Percentiles rank a stretch among this genome's conserved stretches.
Evolutionary conservation across 441 rosid species (phyloP).

Genomic region (Adansonia madagascariensis): DNA sequence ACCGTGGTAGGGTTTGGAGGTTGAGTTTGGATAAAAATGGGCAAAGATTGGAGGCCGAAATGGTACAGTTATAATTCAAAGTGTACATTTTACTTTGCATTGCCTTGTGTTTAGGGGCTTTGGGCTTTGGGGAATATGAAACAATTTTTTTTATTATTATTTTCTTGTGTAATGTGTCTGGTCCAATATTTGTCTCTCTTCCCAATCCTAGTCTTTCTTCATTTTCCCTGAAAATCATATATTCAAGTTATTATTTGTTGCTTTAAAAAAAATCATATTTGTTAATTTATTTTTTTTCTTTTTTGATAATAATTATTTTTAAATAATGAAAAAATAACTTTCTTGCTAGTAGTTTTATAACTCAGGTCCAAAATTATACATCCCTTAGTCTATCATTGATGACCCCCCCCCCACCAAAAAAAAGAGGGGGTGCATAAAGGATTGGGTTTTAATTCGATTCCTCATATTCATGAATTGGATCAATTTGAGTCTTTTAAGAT

Average conservation of each 20-base stretch:
- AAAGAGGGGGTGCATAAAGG: too few species aligned
- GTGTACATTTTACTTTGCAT: constrained; percentile 11
- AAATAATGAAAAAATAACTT: background rate
- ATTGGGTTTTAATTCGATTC: too few species aligned
- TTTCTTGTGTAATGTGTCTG: too few species aligned
- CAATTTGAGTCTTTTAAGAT: too few species aligned
- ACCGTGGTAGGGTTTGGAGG: background rate
- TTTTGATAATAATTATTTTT: background rate
- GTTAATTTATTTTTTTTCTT: background rate
- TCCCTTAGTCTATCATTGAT: too few species aligned
- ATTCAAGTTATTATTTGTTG: background rate
- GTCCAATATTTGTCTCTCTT: background rate
- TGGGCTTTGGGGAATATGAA: too few species aligned
- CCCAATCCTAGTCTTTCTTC: background rate
- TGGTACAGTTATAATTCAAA: constrained; percentile 5
- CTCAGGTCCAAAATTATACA: too few species aligned
- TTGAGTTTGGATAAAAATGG: background rate
- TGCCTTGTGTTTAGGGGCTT: constrained; percentile 5
- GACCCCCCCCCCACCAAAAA: too few species aligned
- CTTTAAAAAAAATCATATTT: background rate
- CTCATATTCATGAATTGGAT: too few species aligned
- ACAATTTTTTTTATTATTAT: too few species aligned
- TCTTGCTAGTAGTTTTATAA: background rate
- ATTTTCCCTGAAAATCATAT: background rate
- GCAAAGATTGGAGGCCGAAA: background rate